Evolutionary conservation across 148 eudicot genomes (phyloP), one percentile per base, ranked within the genome.

Genomic region (Hydrangea macrophylla): DNA sequence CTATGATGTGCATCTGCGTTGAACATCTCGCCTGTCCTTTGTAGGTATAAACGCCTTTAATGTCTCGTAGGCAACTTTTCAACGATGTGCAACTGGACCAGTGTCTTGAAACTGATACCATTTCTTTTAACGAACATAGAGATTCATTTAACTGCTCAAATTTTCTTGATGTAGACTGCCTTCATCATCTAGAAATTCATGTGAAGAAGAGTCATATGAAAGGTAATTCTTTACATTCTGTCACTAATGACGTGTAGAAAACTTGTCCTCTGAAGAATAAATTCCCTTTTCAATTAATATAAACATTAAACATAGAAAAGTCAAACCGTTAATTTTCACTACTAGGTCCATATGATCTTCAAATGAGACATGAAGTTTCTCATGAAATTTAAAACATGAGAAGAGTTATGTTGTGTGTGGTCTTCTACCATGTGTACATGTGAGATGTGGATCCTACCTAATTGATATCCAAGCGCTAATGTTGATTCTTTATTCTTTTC

Each of bases 181-280:
- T 69, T 95, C 99, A 59, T 87, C 96, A 50, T 91, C 99, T 44
- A 96, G 84, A 65, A 87, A 89, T 81, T 95, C 99, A 40, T 88
- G 90, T 65, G 99, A 91, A 72, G 97, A 91, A 61, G 97, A 89
- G 27, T 15, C 82, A 57, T 89, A 67, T 55, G 99, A 94, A 48
- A 88, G 91, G 99, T 94, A 77, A 64, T 58, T 26, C 10, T 9
- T 60, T 27, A 50, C 1, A 33, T 40, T 36, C 28, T 45, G 0
- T 18, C 28, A 11, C 44, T 35, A 39, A 35, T 50, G 15, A 28
- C 23, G 62, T 23, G 48, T 35, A 35, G 3, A 53, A 33, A 5
- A 37, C 44, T 35, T 45, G n/a, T n/a, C n/a, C 39, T 59, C 63
- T 39, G 44, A 33, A 28, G 3, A 31, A 50, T 23, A 31, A 13